phyloP scores from a whole-genome alignment of 176 grass and related monocot genomes.

The Cenchrus purpureus region DNA sequence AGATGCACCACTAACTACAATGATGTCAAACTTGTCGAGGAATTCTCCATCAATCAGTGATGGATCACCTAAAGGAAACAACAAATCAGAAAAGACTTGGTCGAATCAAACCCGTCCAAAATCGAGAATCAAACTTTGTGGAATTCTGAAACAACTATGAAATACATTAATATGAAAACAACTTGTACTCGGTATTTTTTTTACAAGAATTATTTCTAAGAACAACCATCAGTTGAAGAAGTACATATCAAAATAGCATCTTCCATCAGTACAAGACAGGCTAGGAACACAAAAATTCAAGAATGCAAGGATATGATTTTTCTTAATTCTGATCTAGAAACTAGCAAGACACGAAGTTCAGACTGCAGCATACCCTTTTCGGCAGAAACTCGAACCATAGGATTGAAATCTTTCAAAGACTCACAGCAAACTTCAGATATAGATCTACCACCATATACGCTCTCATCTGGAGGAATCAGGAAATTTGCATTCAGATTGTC shows the following conservation, averaged over 20 bases:
- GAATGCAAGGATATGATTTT: background rate
- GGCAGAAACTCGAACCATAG: conserved; percentile 75
- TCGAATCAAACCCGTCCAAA: background rate
- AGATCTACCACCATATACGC: conserved; percentile 67
- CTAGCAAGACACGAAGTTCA: background rate
- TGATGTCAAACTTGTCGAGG: conserved; percentile 84
- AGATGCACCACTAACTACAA: conserved; percentile 76
- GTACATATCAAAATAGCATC: background rate
- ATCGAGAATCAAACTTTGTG: background rate
- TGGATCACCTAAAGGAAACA: conserved; percentile 71
- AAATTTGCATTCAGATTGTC: conserved; percentile 81
- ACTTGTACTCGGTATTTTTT: background rate
- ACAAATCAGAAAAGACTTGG: conserved; percentile 12
- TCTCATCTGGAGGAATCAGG: conserved; percentile 76
- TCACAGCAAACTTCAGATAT: conserved; percentile 72
- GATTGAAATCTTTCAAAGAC: conserved; percentile 93
- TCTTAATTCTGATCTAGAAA: conserved; percentile 10
- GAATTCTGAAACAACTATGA: background rate
- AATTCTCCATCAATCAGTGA: conserved; percentile 74
- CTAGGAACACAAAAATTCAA: background rate
- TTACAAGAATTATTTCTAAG: background rate
- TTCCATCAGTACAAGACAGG: background rate
- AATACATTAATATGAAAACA: background rate
- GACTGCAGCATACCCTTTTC: conserved; percentile 62
- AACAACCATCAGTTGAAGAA: background rate